Percentiles rank a stretch among this genome's conserved stretches.
Evolutionary conservation across 225 moss, liverwort and hornwort genomes (phyloP).

Genomic region (Lunularia cruciata): DNA sequence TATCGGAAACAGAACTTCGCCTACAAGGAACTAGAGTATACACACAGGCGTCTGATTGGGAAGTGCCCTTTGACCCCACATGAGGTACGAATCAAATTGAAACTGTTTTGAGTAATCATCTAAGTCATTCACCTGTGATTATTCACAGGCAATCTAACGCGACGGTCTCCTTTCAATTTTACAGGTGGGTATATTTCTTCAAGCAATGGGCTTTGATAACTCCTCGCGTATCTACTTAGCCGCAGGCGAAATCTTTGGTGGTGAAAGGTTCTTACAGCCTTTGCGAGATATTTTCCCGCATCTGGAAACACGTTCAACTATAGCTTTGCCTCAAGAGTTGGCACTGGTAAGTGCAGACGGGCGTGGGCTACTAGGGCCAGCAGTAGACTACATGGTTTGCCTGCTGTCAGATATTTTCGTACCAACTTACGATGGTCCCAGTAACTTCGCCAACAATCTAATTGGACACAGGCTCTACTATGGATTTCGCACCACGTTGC

Average conservation of each 20-base stretch:
- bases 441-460: slow-evolving; percentile 88
- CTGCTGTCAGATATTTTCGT: slow-evolving; percentile 74
- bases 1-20: slow-evolving; percentile 71
- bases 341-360: slow-evolving; percentile 41
- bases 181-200: slow-evolving; percentile 83
- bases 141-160: neutral
- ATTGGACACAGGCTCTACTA: slow-evolving; percentile 88
- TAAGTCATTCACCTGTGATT: neutral
- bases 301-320: slow-evolving; percentile 62
- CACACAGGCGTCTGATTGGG: slow-evolving; percentile 57
- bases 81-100: slow-evolving; percentile 47
- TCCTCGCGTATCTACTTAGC: slow-evolving; percentile 82
- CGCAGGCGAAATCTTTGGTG: slow-evolving; percentile 72
- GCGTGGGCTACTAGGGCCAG: slow-evolving; percentile 63
- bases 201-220: slow-evolving; percentile 78
- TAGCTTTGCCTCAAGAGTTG: slow-evolving; percentile 52
- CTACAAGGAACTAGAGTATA: slow-evolving; percentile 55
- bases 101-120: neutral
- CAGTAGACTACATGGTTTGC: slow-evolving; percentile 87
- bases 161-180: neutral
- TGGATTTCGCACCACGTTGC: slow-evolving; percentile 66
- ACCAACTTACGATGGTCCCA: slow-evolving; percentile 82
- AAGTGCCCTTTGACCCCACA: slow-evolving; percentile 83
- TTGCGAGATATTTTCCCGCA: slow-evolving; percentile 63
- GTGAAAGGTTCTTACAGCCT: slow-evolving; percentile 65